Evolutionary conservation across 306 rosid genomes (phyloP).

Genomic region (Ormosia emarginata): DNA sequence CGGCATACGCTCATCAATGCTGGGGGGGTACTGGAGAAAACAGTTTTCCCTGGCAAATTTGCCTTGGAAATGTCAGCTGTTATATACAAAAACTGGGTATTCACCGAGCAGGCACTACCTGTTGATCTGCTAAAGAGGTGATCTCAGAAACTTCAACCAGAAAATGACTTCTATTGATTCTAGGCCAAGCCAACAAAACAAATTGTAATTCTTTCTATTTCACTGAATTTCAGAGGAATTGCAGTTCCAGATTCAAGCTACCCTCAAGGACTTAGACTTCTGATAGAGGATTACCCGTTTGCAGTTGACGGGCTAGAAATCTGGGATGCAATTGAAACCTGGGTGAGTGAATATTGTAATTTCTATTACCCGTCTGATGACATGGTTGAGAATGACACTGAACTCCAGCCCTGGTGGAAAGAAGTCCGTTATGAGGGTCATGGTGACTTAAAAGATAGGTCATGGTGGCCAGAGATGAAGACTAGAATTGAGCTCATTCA

Average conservation of each 20-base stretch:
- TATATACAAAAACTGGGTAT: conserved; percentile 73
- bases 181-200: not conserved
- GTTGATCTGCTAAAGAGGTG: conserved; percentile 79
- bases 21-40: conserved; percentile 80
- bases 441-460: conserved; percentile 70
- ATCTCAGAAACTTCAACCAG: not conserved
- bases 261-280: conserved; percentile 67
- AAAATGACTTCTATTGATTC: not conserved
- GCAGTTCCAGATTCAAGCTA: conserved; percentile 55
- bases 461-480: conserved; percentile 86
- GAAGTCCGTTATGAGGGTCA: conserved; percentile 75
- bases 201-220: not conserved
- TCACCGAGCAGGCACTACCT: conserved; percentile 80
- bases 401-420: conserved; percentile 78
- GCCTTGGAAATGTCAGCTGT: conserved; percentile 82
- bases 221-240: conserved; percentile 58
- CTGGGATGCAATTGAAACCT: conserved; percentile 77
- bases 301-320: conserved; percentile 88
- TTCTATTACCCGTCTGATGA: conserved; percentile 60
- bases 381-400: conserved; percentile 47
- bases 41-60: conserved; percentile 79
- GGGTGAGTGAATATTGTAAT: conserved; percentile 74
- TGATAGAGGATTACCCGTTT: conserved; percentile 82
- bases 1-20: conserved; percentile 89
- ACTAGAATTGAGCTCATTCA: conserved; percentile 54